Percentiles rank a stretch among this genome's conserved stretches.
These are phyloP conservation scores for Lipomyces orientalis DNA, from an alignment of 805 yeast genomes.

Conservation along the genomic window DNA sequence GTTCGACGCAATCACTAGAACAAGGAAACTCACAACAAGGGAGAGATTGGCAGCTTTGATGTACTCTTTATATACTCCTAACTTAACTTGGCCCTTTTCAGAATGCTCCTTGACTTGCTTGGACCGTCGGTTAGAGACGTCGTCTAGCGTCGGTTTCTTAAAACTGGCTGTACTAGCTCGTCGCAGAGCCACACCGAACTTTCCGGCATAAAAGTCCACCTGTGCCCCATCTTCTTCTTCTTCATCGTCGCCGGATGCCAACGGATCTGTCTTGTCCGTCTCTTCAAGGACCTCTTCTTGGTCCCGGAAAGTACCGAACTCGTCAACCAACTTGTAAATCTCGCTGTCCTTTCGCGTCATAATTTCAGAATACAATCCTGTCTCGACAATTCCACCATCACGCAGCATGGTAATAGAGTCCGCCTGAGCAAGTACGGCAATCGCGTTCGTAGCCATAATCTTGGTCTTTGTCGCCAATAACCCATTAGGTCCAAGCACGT, in stretches of 20 bases:
- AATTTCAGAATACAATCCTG: conserved; percentile 43
- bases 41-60: conserved; percentile 83
- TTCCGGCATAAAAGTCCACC: conserved; percentile 11
- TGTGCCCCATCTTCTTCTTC: conserved; percentile 14
- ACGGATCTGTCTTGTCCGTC: conserved; percentile 18
- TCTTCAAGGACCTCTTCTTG: conserved; percentile 12
- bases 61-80: conserved; percentile 81
- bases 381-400: conserved; percentile 51
- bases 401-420: conserved; percentile 69
- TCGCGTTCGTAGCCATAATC: conserved; percentile 84
- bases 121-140: conserved; percentile 33
- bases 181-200: conserved; percentile 48
- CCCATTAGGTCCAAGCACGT: conserved; percentile 83
- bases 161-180: conserved; percentile 72
- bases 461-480: conserved; percentile 73
- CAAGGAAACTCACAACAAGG: conserved; percentile 64
- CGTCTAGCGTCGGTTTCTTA: conserved; percentile 42
- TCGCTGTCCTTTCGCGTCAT: conserved; percentile 27
- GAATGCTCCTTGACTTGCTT: conserved; percentile 65
- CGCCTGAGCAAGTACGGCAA: conserved; percentile 79
- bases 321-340: conserved; percentile 33
- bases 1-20: conserved; percentile 50
- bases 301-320: conserved; percentile 24
- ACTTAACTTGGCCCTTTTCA: conserved; percentile 92
- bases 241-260: conserved; percentile 21